A percentile compares a stretch with the other conserved stretches of the same genome.
Evolutionary conservation across 805 yeast species (phyloP).

Genomic region (Ogataea pignaliae): DNA sequence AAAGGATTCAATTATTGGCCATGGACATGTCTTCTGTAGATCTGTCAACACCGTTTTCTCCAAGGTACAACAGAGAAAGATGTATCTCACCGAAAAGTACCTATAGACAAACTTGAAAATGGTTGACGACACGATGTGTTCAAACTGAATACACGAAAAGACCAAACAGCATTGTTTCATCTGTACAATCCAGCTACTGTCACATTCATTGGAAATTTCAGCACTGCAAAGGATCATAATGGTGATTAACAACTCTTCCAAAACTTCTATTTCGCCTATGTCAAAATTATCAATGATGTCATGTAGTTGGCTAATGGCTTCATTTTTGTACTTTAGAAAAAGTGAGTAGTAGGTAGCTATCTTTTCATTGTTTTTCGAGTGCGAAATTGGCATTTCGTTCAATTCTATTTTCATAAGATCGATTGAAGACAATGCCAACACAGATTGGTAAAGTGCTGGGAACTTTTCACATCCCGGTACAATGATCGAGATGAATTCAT

Average conservation of each 20-base stretch:
- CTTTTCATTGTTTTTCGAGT: not conserved
- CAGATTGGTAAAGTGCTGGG: slow-evolving; percentile 20
- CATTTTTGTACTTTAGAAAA: slow-evolving; percentile 23
- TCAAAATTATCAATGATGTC: slow-evolving; percentile 23
- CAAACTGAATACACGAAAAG: slow-evolving; percentile 15
- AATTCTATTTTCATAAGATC: slow-evolving; percentile 18
- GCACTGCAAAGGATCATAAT: slow-evolving; percentile 26
- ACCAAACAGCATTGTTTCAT: slow-evolving; percentile 28
- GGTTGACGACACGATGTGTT: slow-evolving; percentile 19
- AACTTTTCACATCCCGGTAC: slow-evolving; percentile 23
- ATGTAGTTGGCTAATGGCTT: slow-evolving; percentile 27
- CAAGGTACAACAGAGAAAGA: slow-evolving; percentile 24
- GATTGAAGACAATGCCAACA: slow-evolving; percentile 23
- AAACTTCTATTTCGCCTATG: slow-evolving; percentile 12
- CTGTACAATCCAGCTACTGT: slow-evolving; percentile 27
- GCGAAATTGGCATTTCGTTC: not conserved
- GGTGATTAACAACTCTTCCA: slow-evolving; percentile 27
- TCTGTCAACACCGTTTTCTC: slow-evolving; percentile 12
- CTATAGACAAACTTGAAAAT: slow-evolving; percentile 27
- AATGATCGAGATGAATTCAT: slow-evolving; percentile 23
- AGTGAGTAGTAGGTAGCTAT: slow-evolving; percentile 5
- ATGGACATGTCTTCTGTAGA: slow-evolving; percentile 17
- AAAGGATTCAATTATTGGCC: slow-evolving; percentile 23
- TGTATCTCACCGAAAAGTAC: slow-evolving; percentile 29
- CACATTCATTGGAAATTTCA: slow-evolving; percentile 28